Conservation (phyloP, 345 rosid species). For the Populus ilicifolia region DNA sequence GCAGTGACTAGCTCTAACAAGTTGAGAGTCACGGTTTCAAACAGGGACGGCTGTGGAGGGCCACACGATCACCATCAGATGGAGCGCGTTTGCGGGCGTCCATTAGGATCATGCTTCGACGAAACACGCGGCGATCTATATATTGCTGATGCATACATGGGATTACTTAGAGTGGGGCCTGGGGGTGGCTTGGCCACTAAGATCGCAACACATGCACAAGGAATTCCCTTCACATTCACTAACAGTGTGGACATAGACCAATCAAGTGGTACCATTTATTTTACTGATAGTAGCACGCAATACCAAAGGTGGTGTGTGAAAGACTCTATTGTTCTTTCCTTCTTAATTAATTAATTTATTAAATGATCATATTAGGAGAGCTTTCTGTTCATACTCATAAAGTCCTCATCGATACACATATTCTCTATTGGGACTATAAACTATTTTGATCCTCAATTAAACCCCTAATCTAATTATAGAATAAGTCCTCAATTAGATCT, state of each 20-base stretch:
- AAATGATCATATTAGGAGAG: background rate
- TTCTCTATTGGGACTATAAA: no score
- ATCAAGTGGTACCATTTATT: constrained; percentile 30
- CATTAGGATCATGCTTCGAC: constrained; percentile 37
- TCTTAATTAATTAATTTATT: background rate
- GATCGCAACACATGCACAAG: constrained; percentile 29
- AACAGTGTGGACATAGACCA: constrained; percentile 44
- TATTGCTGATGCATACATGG: constrained; percentile 43
- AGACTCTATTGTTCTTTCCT: no score
- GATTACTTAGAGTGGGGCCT: constrained; percentile 35
- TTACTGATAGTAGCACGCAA: constrained; percentile 35
- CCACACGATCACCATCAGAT: background rate
- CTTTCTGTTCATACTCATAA: no score
- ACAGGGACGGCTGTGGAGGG: background rate
- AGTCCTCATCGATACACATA: no score
- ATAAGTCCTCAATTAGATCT: no score
- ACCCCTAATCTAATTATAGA: no score
- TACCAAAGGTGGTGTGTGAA: constrained; percentile 11
- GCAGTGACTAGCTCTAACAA: background rate
- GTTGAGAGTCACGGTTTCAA: background rate
- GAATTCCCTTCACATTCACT: constrained; percentile 28
- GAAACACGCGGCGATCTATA: constrained; percentile 31
- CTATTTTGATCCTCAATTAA: no score
- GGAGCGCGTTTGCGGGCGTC: constrained; percentile 39
- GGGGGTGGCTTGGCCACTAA: constrained; percentile 40